These are phyloP conservation scores for Penium margaritaceum DNA, from an alignment of 139 green algal species.

Conservation along the genomic window DNA sequence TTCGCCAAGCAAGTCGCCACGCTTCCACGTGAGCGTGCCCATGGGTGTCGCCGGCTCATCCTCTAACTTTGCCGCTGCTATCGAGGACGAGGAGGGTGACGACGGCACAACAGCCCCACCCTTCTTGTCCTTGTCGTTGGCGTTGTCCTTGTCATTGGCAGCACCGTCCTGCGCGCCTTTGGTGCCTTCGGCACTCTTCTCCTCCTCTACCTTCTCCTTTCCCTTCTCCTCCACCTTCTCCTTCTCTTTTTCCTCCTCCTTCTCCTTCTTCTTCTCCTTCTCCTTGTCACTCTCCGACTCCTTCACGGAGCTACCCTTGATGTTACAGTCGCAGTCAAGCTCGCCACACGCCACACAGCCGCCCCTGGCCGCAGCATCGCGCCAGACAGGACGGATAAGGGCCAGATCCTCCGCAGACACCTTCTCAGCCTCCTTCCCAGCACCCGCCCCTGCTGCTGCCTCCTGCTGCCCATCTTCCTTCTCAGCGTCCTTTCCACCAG, in stretches of 20 bases:
- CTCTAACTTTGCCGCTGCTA: not conserved
- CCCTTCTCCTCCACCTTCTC: not conserved
- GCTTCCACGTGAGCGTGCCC: constrained; percentile 46
- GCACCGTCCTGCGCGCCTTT: no score
- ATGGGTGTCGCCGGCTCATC: constrained; percentile 31
- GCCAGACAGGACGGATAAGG: constrained; percentile 30
- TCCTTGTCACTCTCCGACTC: not conserved
- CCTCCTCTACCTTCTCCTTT: constrained; percentile 20
- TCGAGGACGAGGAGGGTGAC: not conserved
- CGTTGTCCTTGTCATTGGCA: no score
- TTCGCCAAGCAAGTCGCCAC: constrained; percentile 52
- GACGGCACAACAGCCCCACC: not conserved
- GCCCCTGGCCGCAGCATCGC: not conserved
- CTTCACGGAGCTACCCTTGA: not conserved
- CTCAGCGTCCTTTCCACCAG: not conserved
- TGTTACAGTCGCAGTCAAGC: constrained; percentile 1
- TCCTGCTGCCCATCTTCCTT: not conserved
- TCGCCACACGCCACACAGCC: constrained; percentile 29
- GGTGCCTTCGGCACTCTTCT: not conserved
- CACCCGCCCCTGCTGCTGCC: not conserved
- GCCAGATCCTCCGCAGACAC: constrained; percentile 13
- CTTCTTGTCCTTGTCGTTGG: not conserved
- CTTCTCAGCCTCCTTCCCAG: not conserved
- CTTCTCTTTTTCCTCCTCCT: constrained; percentile 12
- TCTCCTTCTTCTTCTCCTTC: not conserved